Evolutionary conservation across 257 asterid genomes (phyloP), one percentile per base, ranked within the genome.

Genomic region (Solanum arcanum): DNA sequence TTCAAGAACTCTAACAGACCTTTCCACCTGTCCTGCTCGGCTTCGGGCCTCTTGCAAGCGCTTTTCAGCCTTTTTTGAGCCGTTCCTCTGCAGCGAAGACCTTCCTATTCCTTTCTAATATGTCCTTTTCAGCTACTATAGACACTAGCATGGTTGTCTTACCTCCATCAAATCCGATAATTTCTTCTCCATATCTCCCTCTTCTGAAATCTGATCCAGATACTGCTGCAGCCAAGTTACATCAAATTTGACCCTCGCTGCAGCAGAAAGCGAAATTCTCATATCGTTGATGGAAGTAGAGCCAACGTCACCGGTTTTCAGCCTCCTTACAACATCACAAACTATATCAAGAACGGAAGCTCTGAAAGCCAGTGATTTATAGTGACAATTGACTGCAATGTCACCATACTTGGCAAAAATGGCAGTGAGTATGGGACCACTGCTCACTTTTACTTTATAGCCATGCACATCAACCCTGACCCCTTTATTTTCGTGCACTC

Each of bases 261-360:
- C 87, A 60, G 88, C 91, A 9, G 90, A 83, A 23, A 92, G 52
- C 59, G 83, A 91, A 20, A 29, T 83, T 88, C 87, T 77, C 66
- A 92, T 89, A 88, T 6, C 83, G 60, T 90, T 85, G 62, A 90
- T 88, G 33, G 89, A 86, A 4, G 91, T 77, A 77, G 74, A 37
- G 72, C 87, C 66, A 80, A 78, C 68, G 44, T 72, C 91, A 62
- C 78, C 4, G 83, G 72, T 52, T 42, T 78, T 88, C 62, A 92
- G 89, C 76, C 35, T 85, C 86, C 82, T 88, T 60, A 92, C 90
- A 78, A 92, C 83, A 33, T 75, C 83, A 73, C 91, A 83, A 66
- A 91, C 76, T 47, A 90, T 86, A 59, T 92, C 93, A 44, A 90
- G 92, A 41, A 90, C 49, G 62, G 93, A 89, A 33, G 93, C 91